Evolutionary conservation across 306 rosid genomes (phyloP), one percentile per base, ranked within the genome.

Genomic region (Ceratonia siliqua): DNA sequence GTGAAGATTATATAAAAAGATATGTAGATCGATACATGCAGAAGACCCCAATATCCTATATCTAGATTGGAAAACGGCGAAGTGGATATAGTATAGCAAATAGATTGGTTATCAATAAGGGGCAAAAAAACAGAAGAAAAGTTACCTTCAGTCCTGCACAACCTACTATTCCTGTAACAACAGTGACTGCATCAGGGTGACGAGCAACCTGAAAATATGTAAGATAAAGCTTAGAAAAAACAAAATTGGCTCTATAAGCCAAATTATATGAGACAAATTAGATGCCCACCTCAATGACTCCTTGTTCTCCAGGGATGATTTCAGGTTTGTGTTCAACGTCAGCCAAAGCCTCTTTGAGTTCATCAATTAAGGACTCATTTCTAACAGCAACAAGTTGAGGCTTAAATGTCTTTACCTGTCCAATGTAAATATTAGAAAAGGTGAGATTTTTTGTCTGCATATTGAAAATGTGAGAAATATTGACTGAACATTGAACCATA

Each of bases 261-360:
- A 36, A 71, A 73, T 22, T 65, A 64, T 14, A 8, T 14, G 62
- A 50, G 24, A 65, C 53, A 9, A 74, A 64, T 41, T 38, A 64
- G 54, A 83, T 33, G 68, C 24, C 59, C 72, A 94, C 99, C 97
- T 94, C 99, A 82, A 94, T 81, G 39, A 92, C 72, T 79, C 99
- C 99, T 84, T 92, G 89, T 83, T 94, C 99, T 65, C 99, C 99
- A 33, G 99, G 96, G 74, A 90, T 94, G 79, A 94, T 94, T 83
- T 92, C 97, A 4, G 99, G 99, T 76, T 90, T 94, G 36, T 87
- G 80, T 28, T 92, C 96, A 67, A 90, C 79, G 58, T 82, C 97
- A 63, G 76, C 79, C 83, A 94, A 87, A 63, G 99, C 97, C 84
- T 94, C 99, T 82, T 78, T 83, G 70, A 94, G 96, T 75, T 94